Conservation (phyloP, 2,329 filamentous ascomycete genomes). For the Daldinia sp. region DNA sequence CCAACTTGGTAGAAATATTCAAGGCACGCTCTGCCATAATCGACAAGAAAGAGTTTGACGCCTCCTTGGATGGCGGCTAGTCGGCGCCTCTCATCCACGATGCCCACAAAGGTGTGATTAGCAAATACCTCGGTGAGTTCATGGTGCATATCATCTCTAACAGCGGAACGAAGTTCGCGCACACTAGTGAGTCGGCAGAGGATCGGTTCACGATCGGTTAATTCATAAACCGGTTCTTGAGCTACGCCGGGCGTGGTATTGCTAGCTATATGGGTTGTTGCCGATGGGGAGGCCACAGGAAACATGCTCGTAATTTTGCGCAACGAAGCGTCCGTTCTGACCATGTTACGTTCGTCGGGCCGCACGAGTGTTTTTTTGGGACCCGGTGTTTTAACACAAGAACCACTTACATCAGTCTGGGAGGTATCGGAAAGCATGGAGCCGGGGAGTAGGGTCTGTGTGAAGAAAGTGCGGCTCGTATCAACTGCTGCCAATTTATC, state of each 20-base stretch:
- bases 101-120: constrained; percentile 89
- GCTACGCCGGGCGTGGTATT: constrained; percentile 33
- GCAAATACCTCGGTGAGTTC: constrained; percentile 88
- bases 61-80: constrained; percentile 93
- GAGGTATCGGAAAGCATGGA: constrained; percentile 51
- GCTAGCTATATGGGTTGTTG: constrained; percentile 43
- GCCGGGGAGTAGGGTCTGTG: constrained; percentile 86
- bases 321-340: constrained; percentile 86
- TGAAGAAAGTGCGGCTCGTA: constrained; percentile 92
- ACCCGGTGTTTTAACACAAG: constrained; percentile 47
- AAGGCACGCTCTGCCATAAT: constrained; percentile 86
- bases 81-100: constrained; percentile 86
- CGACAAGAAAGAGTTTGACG: constrained; percentile 89
- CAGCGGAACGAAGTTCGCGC: constrained; percentile 81
- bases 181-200: constrained; percentile 82
- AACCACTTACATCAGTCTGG: constrained; percentile 42
- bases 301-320: constrained; percentile 99
- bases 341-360: constrained; percentile 84
- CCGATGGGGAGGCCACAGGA: constrained; percentile 58
- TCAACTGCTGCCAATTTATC: constrained; percentile 85
- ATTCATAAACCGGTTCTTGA: constrained; percentile 67
- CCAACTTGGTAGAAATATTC: constrained; percentile 97
- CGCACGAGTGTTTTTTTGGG: constrained; percentile 58
- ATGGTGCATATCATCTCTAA: constrained; percentile 83
- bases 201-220: constrained; percentile 72